Conservation (phyloP, 768 basidiomycete species). For the Rhodotorula sphaerocarpa region DNA sequence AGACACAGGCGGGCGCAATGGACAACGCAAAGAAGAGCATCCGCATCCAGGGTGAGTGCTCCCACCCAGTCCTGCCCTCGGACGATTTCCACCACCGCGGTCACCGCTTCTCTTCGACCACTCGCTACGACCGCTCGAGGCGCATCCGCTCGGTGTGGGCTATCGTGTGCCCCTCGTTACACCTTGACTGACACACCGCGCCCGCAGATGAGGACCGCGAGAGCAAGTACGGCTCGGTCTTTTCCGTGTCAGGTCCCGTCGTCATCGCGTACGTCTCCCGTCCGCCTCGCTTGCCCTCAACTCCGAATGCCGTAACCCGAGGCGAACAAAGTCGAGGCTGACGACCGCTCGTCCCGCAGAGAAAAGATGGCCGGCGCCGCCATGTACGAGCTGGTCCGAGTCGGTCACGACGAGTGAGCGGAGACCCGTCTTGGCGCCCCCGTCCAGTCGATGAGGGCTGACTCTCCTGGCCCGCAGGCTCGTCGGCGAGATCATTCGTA, state of each 20-base stretch:
- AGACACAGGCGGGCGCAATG: constrained; percentile 40
- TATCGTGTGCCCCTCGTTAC: too few species aligned
- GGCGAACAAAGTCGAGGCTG: neutral
- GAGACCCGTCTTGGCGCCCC: neutral
- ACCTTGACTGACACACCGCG: neutral
- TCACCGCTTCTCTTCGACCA: neutral
- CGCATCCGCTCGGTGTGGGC: neutral
- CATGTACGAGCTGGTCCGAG: constrained; percentile 94
- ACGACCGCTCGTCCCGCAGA: neutral
- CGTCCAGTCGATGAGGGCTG: neutral
- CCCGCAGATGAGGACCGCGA: constrained; percentile 39
- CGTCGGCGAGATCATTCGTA: constrained; percentile 81
- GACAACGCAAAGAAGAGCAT: constrained; percentile 39
- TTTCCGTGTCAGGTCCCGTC: constrained; percentile 95
- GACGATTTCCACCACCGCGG: neutral
- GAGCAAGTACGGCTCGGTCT: constrained; percentile 69
- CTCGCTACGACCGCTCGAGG: neutral
- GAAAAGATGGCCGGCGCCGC: constrained; percentile 89
- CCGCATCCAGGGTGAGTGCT: constrained; percentile 32
- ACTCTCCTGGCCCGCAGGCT: constrained; percentile 14
- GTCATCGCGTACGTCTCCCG: constrained; percentile 60
- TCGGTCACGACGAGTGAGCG: constrained; percentile 86
- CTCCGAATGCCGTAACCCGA: constrained; percentile 12
- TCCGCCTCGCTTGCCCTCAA: constrained; percentile 11
- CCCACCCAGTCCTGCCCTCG: neutral